Evolutionary conservation across 805 yeast genomes (phyloP), one percentile per base, ranked within the genome.

Genomic region (Nakazawaea laoshanensis): DNA sequence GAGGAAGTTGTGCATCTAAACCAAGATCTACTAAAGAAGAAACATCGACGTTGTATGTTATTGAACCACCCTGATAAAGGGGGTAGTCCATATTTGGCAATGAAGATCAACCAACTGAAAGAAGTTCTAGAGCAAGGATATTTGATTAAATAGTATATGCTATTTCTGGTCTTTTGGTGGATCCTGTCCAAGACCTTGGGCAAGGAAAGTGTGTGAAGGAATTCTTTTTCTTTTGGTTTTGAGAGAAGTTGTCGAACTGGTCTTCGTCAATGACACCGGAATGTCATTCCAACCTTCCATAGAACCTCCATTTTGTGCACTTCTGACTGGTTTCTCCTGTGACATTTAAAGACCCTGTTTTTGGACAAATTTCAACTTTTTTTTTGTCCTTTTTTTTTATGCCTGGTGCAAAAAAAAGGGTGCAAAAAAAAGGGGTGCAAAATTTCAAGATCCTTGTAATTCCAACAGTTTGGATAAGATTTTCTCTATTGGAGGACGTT

Each of bases 61-160:
- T 60, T 73, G 9, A 85, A 85, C 53, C 95, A 85, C 51, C 95
- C 95, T 1, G 95, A 85, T 53, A 74, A 80, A 45, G 95, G 95
- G 3, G 95, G 95, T 2, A 78, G 88, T 29, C 75, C 85, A 13
- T 81, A 68, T 43, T 47, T 85, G 41, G 92, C 95, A 17, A 77
- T 84, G 54, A 86, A 85, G 59, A 80, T 86, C 31, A 85, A 86
- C 48, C 84, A 78, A 52, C 95, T 95, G 21, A 87, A 82, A 53
- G 88, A 77, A 34, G 62, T 83, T 28, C 65, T 85, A 45, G 92
- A 84, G 45, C 74, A 76, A 55, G 69, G 86, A 41, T 58, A 58
- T 40, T 47, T 64, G 55, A 49, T 63, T 33, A 53, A 53, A 27
- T 44, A 40, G 19, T 42, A 36, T 23, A 8, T 19, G 22, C 9